Evolutionary conservation across 1,284 basidiomycete species (phyloP), one percentile per base, ranked within the genome.

Genomic region (Anthracocystis setariae): DNA sequence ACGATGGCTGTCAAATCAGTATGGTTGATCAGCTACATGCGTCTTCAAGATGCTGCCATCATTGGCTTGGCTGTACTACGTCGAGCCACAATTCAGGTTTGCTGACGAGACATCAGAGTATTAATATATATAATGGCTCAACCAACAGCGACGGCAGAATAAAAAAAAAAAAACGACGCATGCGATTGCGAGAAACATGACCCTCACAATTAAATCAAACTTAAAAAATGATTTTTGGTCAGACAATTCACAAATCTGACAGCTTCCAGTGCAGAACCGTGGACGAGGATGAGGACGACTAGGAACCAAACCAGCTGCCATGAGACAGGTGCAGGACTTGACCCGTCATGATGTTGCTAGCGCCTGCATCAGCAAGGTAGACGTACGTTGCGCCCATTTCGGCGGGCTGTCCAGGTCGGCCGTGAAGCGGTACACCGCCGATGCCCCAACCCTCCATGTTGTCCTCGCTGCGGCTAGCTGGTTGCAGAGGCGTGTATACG

Each of bases 401-500:
- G 15, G 69, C 67, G 0, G 77, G 77, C 52, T 79, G 77, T 3
- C 60, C 73, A 10, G 73, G 59, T 8, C 77, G 46, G 8, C 71
- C 67, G 45, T 75, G 72, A 17, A 76, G 59, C 5, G 76, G 69
- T 1, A 50, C 48, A n/a, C 46, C 56, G 10, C 73, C 76, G 25
- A 79, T 65, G 9, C 55, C 70, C 74, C 74, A 79, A 12, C 61
- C 73, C 24, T 79, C 74, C 77, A 74, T 77, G 50, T 70, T 62
- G 43, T 61, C 73, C 35, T 39, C 50, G 54, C 64, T 68, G 24
- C 74, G 46, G 39, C 76, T 69, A 10, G 77, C 73, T 1, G 77
- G 71, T 50, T 78, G 74, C 18, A 84, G 63, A 0, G 87, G 85
- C 1, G 87, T 88, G 65, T 86, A 85, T 45, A 88, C 85, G 5